Evolutionary conservation across 805 yeast species (phyloP).

Genomic region (Suhomyces pyralidae): DNA sequence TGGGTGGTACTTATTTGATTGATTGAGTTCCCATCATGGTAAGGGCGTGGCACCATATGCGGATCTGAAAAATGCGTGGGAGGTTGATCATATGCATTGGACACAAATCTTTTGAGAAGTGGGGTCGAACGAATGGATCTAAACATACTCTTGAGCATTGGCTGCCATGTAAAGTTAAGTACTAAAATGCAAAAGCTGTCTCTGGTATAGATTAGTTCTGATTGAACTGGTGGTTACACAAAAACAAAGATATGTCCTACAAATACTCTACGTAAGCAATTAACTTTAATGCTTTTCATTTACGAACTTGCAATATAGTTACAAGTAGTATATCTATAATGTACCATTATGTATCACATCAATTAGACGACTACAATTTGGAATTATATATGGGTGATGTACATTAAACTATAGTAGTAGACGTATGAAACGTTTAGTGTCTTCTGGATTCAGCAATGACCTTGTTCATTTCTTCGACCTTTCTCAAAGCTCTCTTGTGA

Average conservation of each 20-base stretch:
- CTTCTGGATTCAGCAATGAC: conserved; percentile 97
- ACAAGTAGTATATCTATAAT: too few relatives aligned
- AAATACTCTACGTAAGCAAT: background rate
- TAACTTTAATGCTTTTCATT: background rate
- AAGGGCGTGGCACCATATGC: background rate
- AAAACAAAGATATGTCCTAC: background rate
- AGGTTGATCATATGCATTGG: background rate
- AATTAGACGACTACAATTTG: background rate
- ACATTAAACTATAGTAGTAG: conserved; percentile 11
- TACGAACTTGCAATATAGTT: background rate
- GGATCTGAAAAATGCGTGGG: conserved; percentile 3
- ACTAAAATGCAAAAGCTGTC: too few relatives aligned
- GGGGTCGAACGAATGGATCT: background rate
- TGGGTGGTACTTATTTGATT: background rate
- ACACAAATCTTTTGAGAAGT: background rate
- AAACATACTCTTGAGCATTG: background rate
- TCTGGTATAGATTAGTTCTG: background rate
- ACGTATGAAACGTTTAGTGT: conserved; percentile 51
- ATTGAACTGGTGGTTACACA: background rate
- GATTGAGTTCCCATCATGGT: background rate
- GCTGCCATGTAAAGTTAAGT: background rate
- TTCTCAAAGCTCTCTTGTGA: conserved; percentile 98
- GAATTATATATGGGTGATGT: conserved; percentile 9
- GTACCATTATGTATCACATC: too few relatives aligned
- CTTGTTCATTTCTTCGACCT: conserved; percentile 97